A percentile compares a stretch with the other conserved stretches of the same genome.
These are phyloP conservation scores for Boechera divaricarpa DNA, from an alignment of 345 rosid species.

Conservation along the genomic window DNA sequence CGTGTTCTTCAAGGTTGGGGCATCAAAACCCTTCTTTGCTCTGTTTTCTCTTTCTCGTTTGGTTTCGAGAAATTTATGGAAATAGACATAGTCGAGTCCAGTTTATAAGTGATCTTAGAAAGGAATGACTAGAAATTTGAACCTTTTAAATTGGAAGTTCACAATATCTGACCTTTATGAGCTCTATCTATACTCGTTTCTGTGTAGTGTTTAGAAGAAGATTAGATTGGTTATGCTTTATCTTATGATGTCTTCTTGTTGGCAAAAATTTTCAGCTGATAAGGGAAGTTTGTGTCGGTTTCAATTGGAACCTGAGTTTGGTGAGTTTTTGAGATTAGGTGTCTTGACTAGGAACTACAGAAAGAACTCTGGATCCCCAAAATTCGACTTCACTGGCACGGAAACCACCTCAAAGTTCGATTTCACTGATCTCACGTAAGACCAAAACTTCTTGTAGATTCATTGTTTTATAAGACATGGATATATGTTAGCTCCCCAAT, in stretches of 20 bases:
- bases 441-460: slow-evolving; percentile 10
- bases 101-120: neutral
- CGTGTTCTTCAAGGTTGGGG: slow-evolving; percentile 60
- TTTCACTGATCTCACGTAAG: slow-evolving; percentile 86
- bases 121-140: neutral
- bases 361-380: slow-evolving; percentile 39
- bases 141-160: neutral
- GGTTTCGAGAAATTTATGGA: neutral
- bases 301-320: slow-evolving; percentile 46
- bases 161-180: neutral
- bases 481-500: neutral
- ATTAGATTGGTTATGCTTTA: neutral
- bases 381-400: slow-evolving; percentile 67
- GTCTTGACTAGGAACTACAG: slow-evolving; percentile 49
- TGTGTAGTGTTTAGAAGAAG: slow-evolving; percentile 6
- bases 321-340: slow-evolving; percentile 40
- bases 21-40: slow-evolving; percentile 11
- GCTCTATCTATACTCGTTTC: neutral
- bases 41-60: neutral
- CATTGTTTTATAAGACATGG: slow-evolving; percentile 4
- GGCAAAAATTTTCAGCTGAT: slow-evolving; percentile 46
- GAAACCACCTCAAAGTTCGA: slow-evolving; percentile 51
- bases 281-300: slow-evolving; percentile 46
- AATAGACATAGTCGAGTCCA: neutral
- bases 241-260: slow-evolving; percentile 22